Evolutionary conservation across 164 flowering plant species (phyloP), one percentile per base, ranked within the genome.

Genomic region (Berberis vulgaris): DNA sequence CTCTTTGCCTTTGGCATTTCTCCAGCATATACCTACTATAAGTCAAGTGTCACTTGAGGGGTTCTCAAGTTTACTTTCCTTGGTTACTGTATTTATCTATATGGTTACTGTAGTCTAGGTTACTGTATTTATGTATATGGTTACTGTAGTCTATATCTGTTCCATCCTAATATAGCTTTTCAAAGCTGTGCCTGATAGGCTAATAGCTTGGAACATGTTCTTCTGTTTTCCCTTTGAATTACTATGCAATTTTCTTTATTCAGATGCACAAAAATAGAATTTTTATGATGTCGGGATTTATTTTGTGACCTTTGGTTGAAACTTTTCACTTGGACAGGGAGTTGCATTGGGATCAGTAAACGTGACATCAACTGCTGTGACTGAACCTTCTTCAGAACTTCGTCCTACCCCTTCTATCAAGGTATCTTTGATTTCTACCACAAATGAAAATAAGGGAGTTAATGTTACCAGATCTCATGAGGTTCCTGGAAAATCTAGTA

Each of bases 401-500:
- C 71, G 62, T 62, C 78, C 73, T 68, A 72, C 78, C 76, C 74
- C 74, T 75, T 71, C 86, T 70, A 70, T 86, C 66, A 91, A 94
- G 97, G 99, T 94, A 90, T 88, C 97, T 88, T 88, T 85, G 58
- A 87, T 85, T 91, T 79, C 84, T 84, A 94, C 87, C 81, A 82
- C 89, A 81, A 85, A 87, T 91, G 97, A 94, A 88, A 87, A 91
- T 94, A 85, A 80, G 87, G 97, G 95, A 83, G 91, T 88, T 86
- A 87, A 86, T 94, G 79, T 80, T 86, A 85, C 82, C 95, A 80
- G 95, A 83, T 91, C 89, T 90, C 95, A 94, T 89, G 96, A 88
- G 97, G 96, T 86, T 94, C 89, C 83, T 94, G 97, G 93, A 83
- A 94, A 90, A 82, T 87, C 93, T 74, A 94, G 96, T 94, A 89